Conservation (phyloP, 257 asterid species). For the Euphrasia confusa region DNA sequence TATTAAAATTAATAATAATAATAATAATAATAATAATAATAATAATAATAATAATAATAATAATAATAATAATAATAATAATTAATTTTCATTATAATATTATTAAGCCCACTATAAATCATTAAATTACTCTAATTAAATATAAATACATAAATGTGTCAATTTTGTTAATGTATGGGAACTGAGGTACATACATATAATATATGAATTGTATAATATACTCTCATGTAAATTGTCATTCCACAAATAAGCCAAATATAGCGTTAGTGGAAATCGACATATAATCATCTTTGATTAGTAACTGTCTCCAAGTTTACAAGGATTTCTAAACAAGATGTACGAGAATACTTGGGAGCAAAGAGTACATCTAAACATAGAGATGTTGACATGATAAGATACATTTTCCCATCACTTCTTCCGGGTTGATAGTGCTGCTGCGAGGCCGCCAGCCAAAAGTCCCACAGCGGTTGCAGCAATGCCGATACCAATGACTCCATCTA, state of each 20-base stretch:
- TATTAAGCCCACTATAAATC: too few species aligned
- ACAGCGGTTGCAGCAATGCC: conserved; percentile 89
- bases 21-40: too few species aligned
- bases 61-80: too few species aligned
- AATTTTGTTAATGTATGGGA: too few species aligned
- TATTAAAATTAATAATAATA: too few species aligned
- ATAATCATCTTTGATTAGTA: not conserved
- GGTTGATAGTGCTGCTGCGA: conserved; percentile 55
- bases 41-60: too few species aligned
- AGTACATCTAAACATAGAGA: not conserved
- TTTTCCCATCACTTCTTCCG: conserved; percentile 62
- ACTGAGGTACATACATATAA: too few species aligned
- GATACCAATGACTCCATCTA: conserved; percentile 79
- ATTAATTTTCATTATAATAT: too few species aligned
- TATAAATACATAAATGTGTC: too few species aligned
- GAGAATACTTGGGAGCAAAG: not conserved
- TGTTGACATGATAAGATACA: not conserved
- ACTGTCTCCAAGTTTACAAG: conserved; percentile 19
- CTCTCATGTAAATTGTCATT: not conserved
- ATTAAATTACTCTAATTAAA: too few species aligned
- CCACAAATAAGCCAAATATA: not conserved
- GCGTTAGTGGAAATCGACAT: not conserved
- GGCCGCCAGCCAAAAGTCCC: conserved; percentile 78
- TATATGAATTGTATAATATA: not conserved
- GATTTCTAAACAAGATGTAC: not conserved